Conservation (phyloP, 176 grass and related monocot genomes). For the Triticum monococcum region DNA sequence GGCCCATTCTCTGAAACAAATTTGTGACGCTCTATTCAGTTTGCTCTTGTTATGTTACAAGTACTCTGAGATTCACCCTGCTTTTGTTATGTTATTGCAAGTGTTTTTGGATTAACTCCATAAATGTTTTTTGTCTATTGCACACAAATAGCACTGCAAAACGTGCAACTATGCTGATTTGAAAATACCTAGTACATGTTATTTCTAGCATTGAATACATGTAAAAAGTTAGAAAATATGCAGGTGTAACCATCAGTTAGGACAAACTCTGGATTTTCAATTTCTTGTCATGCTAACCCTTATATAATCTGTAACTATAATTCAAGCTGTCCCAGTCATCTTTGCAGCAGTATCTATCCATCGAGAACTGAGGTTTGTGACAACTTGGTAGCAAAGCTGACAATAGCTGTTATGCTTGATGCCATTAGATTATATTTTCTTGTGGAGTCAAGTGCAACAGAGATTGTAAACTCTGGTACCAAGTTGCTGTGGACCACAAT, state of each 20-base stretch:
- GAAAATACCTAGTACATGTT: neutral
- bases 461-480: neutral
- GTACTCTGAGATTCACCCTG: no score
- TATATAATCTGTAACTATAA: neutral
- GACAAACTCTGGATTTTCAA: no score
- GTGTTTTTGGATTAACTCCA: neutral
- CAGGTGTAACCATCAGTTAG: neutral
- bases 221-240: no score
- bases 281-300: neutral
- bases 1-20: no score
- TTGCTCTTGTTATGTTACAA: no score
- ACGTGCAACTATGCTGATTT: neutral
- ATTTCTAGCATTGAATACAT: no score
- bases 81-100: no score
- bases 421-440: neutral
- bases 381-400: neutral
- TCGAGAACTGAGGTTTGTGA: fast-evolving
- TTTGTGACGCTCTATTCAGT: no score
- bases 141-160: neutral
- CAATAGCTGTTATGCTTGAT: neutral
- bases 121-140: neutral
- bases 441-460: neutral
- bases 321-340: neutral
- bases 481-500: neutral
- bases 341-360: neutral